phyloP scores from a whole-genome alignment of 1,284 basidiomycete genomes.

The Agaricales sp. region DNA sequence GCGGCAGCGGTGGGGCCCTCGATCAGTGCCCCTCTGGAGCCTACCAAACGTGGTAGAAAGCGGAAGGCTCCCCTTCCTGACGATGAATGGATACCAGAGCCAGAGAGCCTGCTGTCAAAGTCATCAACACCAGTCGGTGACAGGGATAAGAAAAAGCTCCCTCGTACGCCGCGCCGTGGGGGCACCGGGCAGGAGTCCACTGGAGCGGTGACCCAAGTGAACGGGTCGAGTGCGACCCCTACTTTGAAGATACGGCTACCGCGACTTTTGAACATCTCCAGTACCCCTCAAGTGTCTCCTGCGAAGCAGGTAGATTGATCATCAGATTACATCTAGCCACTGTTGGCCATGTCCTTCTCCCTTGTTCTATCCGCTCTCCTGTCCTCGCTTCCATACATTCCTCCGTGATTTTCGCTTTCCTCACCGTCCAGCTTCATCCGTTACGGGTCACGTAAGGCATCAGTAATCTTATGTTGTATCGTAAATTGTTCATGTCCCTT shows the following conservation, averaged over 20 bases:
- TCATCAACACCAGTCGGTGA: neutral
- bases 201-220: neutral
- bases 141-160: neutral
- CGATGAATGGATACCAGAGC: neutral
- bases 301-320: neutral
- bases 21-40: neutral
- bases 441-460: too few relatives aligned
- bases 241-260: slow-evolving; percentile 1
- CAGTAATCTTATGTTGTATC: too few relatives aligned
- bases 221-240: neutral
- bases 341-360: neutral
- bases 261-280: neutral
- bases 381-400: neutral
- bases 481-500: too few relatives aligned
- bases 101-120: neutral
- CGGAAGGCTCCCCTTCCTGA: neutral
- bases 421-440: too few relatives aligned
- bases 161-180: neutral
- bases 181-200: neutral
- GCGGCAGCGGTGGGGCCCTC: neutral
- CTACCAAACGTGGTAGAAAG: neutral
- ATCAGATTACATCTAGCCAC: too few relatives aligned
- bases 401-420: too few relatives aligned
- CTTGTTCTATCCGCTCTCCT: neutral
- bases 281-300: neutral